Percentiles rank a stretch among this genome's conserved stretches.
Evolutionary conservation across 257 asterid genomes (phyloP).

Genomic region (Przewalskia tangutica): DNA sequence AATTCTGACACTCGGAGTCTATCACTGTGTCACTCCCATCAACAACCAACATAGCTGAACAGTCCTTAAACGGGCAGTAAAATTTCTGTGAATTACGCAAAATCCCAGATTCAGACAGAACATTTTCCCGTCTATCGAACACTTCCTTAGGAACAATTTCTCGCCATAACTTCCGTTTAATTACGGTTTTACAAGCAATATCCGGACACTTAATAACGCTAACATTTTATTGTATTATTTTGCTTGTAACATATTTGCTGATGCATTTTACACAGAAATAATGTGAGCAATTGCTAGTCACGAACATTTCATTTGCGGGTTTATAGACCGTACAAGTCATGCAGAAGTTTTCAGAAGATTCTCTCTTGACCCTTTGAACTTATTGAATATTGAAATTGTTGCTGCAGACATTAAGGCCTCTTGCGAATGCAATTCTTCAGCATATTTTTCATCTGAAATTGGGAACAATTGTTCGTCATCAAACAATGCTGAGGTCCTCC

Average conservation of each 20-base stretch:
- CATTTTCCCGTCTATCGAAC: conserved; percentile 9
- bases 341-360: conserved; percentile 11
- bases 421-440: conserved; percentile 24
- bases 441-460: conserved; percentile 12
- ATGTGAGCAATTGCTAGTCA: conserved; percentile 5
- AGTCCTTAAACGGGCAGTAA: conserved; percentile 4
- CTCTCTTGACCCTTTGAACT: neutral
- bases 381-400: neutral
- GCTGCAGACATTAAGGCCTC: conserved; percentile 14
- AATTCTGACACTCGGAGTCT: neutral
- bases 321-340: conserved; percentile 12
- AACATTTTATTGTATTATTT: neutral
- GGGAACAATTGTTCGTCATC: conserved; percentile 2
- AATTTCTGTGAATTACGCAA: neutral
- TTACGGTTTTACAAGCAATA: neutral
- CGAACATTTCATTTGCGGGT: conserved; percentile 8
- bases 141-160: neutral
- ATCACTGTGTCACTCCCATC: neutral
- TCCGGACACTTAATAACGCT: conserved; percentile 4
- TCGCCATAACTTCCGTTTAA: conserved; percentile 2
- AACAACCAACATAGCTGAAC: conserved; percentile 5
- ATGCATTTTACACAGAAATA: conserved; percentile 13
- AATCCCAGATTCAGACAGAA: neutral
- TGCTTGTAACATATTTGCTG: conserved; percentile 6
- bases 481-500: conserved; percentile 1